Evolutionary conservation across 306 rosid genomes (phyloP).

Genomic region (Pterocarpus santalinus): DNA sequence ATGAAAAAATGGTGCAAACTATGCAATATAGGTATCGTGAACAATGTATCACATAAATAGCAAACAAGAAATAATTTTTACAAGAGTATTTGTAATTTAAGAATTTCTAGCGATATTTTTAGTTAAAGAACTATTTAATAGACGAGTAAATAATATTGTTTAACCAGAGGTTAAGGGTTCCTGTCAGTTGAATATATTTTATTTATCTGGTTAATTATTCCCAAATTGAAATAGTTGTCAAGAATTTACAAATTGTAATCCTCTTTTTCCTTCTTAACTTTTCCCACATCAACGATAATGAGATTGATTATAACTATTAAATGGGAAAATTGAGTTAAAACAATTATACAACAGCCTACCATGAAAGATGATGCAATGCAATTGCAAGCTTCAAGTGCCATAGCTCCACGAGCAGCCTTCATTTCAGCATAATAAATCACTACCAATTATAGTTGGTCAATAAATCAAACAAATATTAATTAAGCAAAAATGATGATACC

Average conservation of each 20-base stretch:
- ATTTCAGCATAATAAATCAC: slow-evolving; percentile 53
- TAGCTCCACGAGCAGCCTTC: slow-evolving; percentile 76
- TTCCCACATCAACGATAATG: not conserved
- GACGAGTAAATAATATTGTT: not conserved
- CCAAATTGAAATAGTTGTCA: slow-evolving; percentile 2
- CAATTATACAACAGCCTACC: slow-evolving; percentile 53
- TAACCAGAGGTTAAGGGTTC: not conserved
- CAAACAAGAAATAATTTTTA: not conserved
- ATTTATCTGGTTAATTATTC: not conserved
- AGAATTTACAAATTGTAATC: slow-evolving; percentile 23
- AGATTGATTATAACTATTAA: slow-evolving; percentile 2
- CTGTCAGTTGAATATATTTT: no score
- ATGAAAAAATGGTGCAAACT: slow-evolving; percentile 17
- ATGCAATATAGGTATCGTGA: not conserved
- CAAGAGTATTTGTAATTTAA: not conserved
- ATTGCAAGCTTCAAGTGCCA: slow-evolving; percentile 99
- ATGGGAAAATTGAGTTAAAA: slow-evolving; percentile 27
- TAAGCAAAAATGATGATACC: slow-evolving; percentile 57
- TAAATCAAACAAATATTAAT: slow-evolving; percentile 27
- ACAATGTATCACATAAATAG: not conserved
- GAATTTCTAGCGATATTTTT: not conserved
- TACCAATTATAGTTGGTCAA: slow-evolving; percentile 37
- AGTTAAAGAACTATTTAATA: not conserved
- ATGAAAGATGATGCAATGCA: slow-evolving; percentile 75
- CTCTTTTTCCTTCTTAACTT: slow-evolving; percentile 4